Base-by-base conservation (phyloP, 139 green algal genomes). In the Desmodesmus armatus region DNA sequence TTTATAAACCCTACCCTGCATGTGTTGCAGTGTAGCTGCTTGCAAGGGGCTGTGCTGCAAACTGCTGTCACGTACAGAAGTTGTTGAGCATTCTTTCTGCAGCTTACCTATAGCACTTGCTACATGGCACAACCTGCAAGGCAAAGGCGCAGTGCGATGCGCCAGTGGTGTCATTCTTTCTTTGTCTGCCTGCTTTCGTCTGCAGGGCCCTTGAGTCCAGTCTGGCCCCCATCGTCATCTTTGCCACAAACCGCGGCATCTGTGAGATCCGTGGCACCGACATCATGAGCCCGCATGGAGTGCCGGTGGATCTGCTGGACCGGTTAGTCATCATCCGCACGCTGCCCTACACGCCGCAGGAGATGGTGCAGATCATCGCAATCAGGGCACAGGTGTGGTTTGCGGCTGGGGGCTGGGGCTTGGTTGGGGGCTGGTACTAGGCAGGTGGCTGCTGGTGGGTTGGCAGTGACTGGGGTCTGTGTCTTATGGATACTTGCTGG, bases 271-370 rank as follows among this genome's bases (percentile, higher is more conserved):
- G 91, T 27, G 96, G 96, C 77, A 97, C 95, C 25, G 97, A 99
- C 90, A 96, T 97, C 82, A 55, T 80, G 35, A 94, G 93, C 0
- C 97, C 98, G 7, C 98, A 99, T 88, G 98, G 98, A 40, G 88
- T 99, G 65, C 98, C 98, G 0, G 92, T 99, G 27, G 98, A 99
- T 83, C 88, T 99, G 81, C 90, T 99, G 41, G 98, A 99, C 90
- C 92, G 98, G 21, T 89, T 99, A 3, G 93, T 99, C 88, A 99
- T 99, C 93, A 98, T 99, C 76, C 90, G 98, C 41, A 99, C 98
- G n/a, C 91, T 98, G 87, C 94, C 96, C 4, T 99, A 99, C 92
- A 96, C 90, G 7, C 89, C 92, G 49, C 84, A 95, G 53, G 96
- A 99, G 88, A 96, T 96, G 82, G 90, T 98, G 29, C 94, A 97